A percentile compares a stretch with the other conserved stretches of the same genome.
These are phyloP conservation scores for Xylaria hypoxylon DNA, from an alignment of 2,329 filamentous ascomycete genomes.

Conservation along the genomic window DNA sequence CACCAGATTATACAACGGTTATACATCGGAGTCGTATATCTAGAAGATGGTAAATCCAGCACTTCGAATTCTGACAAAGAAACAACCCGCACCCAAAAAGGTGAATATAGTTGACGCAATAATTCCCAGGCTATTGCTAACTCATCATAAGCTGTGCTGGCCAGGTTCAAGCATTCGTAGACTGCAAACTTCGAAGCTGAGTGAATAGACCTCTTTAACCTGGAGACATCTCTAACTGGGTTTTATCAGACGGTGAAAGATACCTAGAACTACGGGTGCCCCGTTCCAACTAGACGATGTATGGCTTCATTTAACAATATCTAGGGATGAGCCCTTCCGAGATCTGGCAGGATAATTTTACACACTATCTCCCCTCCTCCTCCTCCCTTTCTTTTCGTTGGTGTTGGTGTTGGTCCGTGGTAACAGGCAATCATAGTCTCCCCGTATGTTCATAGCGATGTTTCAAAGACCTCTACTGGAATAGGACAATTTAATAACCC, in stretches of 20 bases:
- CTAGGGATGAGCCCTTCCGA: neutral
- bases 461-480: neutral
- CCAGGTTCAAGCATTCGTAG: neutral
- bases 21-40: no score
- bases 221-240: neutral
- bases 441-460: neutral
- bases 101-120: no score
- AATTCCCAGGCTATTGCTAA: no score
- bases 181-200: neutral
- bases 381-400: no score
- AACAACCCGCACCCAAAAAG: no score
- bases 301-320: no score
- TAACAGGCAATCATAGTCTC: neutral
- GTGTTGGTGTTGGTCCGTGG: neutral
- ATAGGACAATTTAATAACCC: neutral
- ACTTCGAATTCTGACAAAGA: no score
- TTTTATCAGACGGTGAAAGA: neutral
- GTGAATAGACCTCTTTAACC: neutral
- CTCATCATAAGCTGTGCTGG: no score
- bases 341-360: no score
- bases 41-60: no score
- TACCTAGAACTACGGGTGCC: neutral
- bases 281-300: neutral
- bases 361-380: neutral
- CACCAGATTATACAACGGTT: no score